Conservation (phyloP, 192 early-diverging fungal species). For the Paraglomus occultum region DNA sequence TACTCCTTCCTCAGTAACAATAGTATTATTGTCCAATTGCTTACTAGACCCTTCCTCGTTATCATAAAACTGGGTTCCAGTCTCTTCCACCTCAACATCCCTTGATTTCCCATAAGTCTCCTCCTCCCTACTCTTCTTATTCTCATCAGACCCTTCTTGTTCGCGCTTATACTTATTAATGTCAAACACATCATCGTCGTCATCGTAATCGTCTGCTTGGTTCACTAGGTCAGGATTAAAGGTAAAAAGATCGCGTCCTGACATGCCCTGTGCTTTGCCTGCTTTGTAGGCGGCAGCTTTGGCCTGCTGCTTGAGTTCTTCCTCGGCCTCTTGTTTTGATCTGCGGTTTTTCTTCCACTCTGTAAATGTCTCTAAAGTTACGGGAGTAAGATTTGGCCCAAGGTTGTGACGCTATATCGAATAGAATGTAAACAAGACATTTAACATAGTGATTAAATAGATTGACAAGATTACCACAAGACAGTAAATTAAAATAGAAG, state of each 20-base stretch:
- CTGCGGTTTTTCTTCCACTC: slow-evolving; percentile 92
- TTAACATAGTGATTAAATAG: background rate
- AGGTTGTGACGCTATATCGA: slow-evolving; percentile 82
- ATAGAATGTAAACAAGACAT: slow-evolving; percentile 4
- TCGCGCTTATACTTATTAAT: slow-evolving; percentile 69
- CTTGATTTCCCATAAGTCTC: too few species aligned
- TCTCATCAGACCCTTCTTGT: slow-evolving; percentile 55
- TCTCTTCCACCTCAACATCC: too few species aligned
- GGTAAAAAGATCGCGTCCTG: slow-evolving; percentile 95
- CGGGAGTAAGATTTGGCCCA: slow-evolving; percentile 89
- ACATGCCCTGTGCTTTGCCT: slow-evolving; percentile 90
- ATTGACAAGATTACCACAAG: too few species aligned
- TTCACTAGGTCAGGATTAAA: slow-evolving; percentile 91
- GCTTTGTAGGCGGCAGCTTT: slow-evolving; percentile 84
- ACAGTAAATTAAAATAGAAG: slow-evolving; percentile 16
- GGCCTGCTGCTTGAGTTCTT: slow-evolving; percentile 61
- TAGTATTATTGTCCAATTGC: slow-evolving; percentile 24
- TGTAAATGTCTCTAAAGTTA: slow-evolving; percentile 87
- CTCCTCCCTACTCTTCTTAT: slow-evolving; percentile 36
- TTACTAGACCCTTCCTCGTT: too few species aligned
- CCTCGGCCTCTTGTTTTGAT: slow-evolving; percentile 66
- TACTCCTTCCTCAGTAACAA: slow-evolving; percentile 28
- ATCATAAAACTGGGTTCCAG: too few species aligned
- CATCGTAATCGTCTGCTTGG: slow-evolving; percentile 69
- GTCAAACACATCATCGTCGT: slow-evolving; percentile 80